A percentile compares a stretch with the other conserved stretches of the same genome.
Evolutionary conservation across 1,139 yeast species (phyloP).

Genomic region (Sporopachydermia cereana): DNA sequence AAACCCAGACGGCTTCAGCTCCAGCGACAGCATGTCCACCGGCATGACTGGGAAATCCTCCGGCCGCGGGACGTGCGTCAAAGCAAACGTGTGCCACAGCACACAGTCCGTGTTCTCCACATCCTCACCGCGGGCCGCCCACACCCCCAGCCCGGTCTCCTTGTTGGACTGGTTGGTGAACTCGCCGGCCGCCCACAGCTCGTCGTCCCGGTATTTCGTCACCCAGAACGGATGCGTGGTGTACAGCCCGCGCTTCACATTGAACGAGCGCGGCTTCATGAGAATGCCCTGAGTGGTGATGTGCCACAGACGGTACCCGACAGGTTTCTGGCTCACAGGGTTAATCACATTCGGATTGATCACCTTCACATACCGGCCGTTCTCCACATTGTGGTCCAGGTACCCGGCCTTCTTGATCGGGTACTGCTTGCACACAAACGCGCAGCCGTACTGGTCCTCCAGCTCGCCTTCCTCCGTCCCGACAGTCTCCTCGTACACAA

Average conservation of each 20-base stretch:
- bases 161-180: conserved; percentile 47
- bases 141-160: conserved; percentile 42
- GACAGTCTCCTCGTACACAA: conserved; percentile 52
- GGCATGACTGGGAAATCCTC: conserved; percentile 80
- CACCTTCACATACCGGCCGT: conserved; percentile 57
- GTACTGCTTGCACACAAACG: conserved; percentile 48
- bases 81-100: conserved; percentile 63
- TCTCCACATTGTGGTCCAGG: conserved; percentile 58
- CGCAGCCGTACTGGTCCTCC: conserved; percentile 50
- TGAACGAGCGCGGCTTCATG: conserved; percentile 39
- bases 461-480: conserved; percentile 40
- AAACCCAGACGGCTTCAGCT: conserved; percentile 52
- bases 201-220: conserved; percentile 44
- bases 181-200: conserved; percentile 52
- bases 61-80: conserved; percentile 62
- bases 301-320: conserved; percentile 46
- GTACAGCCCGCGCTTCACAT: conserved; percentile 44
- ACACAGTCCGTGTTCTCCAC: conserved; percentile 60
- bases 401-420: conserved; percentile 52
- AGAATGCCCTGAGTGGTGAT: conserved; percentile 38
- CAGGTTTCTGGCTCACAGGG: conserved; percentile 52
- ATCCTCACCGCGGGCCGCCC: conserved; percentile 46
- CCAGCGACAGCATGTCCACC: conserved; percentile 51
- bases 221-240: conserved; percentile 54
- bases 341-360: conserved; percentile 57